A percentile compares a stretch with the other conserved stretches of the same genome.
These are phyloP conservation scores for Colletotrichum chrysophilum DNA, from an alignment of 2,329 filamentous ascomycete genomes.

Conservation along the genomic window DNA sequence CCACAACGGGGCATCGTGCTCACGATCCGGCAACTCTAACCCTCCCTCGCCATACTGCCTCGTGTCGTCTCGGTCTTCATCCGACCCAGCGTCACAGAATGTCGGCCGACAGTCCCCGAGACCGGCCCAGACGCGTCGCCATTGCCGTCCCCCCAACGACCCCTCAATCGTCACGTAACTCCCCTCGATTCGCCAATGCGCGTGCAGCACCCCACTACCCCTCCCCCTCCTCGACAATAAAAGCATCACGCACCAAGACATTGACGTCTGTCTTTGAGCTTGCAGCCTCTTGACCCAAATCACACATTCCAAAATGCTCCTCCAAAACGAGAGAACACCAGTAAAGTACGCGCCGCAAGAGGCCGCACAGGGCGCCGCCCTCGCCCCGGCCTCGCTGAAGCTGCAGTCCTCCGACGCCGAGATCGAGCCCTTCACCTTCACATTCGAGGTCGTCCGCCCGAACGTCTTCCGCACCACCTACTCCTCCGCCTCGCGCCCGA, in stretches of 20 bases:
- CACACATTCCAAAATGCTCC: background rate
- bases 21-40: background rate
- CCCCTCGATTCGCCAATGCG: background rate
- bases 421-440: constrained; percentile 55
- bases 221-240: background rate
- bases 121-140: background rate
- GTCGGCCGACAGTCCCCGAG: background rate
- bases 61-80: background rate
- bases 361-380: background rate
- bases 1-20: background rate
- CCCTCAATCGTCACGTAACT: background rate
- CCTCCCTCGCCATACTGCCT: background rate
- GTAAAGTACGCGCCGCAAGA: constrained; percentile 10
- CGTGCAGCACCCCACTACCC: background rate
- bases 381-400: background rate
- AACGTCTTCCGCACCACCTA: constrained; percentile 75
- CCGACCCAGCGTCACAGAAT: background rate
- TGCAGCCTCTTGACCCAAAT: background rate
- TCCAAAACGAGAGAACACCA: constrained; percentile 14
- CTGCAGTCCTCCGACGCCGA: constrained; percentile 7
- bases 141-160: background rate
- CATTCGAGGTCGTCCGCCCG: constrained; percentile 65
- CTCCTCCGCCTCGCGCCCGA: constrained; percentile 62
- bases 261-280: background rate
- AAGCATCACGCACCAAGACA: background rate